Conservation (phyloP, 768 basidiomycete genomes). For the Russula lepida region DNA sequence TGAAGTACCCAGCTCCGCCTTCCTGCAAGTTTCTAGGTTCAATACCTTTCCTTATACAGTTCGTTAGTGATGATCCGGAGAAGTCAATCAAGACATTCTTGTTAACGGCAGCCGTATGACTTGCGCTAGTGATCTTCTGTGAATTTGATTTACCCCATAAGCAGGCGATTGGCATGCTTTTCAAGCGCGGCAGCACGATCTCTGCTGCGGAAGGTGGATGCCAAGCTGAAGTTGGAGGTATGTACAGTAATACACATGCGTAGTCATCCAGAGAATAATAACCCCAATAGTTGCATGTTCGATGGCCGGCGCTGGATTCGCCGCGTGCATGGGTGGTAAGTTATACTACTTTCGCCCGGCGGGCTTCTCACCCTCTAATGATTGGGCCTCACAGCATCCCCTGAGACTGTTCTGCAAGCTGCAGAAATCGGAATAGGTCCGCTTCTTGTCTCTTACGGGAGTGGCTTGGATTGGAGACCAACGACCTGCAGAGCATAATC, state of each 20-base stretch:
- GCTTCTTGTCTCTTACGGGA: conserved; percentile 15
- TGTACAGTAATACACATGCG: conserved; percentile 14
- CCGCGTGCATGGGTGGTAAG: conserved; percentile 93
- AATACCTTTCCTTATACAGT: conserved; percentile 34
- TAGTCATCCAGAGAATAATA: not conserved
- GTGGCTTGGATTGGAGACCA: not conserved
- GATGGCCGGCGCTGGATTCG: conserved; percentile 92
- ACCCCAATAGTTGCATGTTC: conserved; percentile 68
- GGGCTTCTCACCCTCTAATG: conserved; percentile 5
- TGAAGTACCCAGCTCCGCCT: conserved; percentile 39
- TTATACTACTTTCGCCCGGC: conserved; percentile 20
- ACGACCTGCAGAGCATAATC: conserved; percentile 56
- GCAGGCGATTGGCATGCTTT: conserved; percentile 88
- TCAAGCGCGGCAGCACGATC: conserved; percentile 95
- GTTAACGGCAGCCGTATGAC: conserved; percentile 72
- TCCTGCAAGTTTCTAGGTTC: not conserved
- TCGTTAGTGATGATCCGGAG: conserved; percentile 85
- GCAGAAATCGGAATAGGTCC: conserved; percentile 87
- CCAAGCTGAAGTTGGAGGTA: conserved; percentile 91
- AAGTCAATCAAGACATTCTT: conserved; percentile 85
- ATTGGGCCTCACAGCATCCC: conserved; percentile 43
- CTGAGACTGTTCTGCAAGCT: conserved; percentile 79
- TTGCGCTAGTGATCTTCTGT: conserved; percentile 1
- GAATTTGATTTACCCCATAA: conserved; percentile 10
- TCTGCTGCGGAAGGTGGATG: conserved; percentile 94